Evolutionary conservation across 106 monocot species (phyloP).

Genomic region (Dendrobium officinale): DNA sequence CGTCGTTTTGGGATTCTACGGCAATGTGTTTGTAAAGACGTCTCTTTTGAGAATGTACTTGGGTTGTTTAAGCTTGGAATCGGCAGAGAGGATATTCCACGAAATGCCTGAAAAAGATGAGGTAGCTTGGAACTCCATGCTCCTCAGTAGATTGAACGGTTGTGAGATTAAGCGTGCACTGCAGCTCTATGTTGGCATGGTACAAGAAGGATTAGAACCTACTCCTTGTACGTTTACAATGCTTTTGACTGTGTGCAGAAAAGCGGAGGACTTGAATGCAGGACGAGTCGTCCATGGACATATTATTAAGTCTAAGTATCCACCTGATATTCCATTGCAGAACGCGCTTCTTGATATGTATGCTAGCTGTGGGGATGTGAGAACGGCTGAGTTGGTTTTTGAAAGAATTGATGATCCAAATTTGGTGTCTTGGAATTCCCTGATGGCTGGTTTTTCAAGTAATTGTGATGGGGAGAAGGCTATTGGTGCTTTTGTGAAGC

Average conservation of each 20-base stretch:
- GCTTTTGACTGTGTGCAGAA: slow-evolving; percentile 43
- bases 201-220: slow-evolving; percentile 18
- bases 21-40: slow-evolving; percentile 46
- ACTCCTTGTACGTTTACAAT: slow-evolving; percentile 37
- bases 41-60: slow-evolving; percentile 65
- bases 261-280: slow-evolving; percentile 12
- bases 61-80: slow-evolving; percentile 14
- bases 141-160: slow-evolving; percentile 31
- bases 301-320: slow-evolving; percentile 24
- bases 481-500: slow-evolving; percentile 24
- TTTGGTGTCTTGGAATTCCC: slow-evolving; percentile 54
- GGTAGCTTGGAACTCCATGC: slow-evolving; percentile 69
- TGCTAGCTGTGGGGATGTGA: slow-evolving; percentile 35
- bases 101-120: slow-evolving; percentile 53
- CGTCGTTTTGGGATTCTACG: slow-evolving; percentile 26
- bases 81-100: slow-evolving; percentile 36
- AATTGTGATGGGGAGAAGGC: slow-evolving; percentile 24
- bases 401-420: slow-evolving; percentile 27
- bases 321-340: slow-evolving; percentile 29
- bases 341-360: slow-evolving; percentile 60
- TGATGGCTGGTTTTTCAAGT: slow-evolving; percentile 35
- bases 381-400: slow-evolving; percentile 24
- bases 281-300: slow-evolving; percentile 40
- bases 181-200: slow-evolving; percentile 20
- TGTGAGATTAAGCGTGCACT: slow-evolving; percentile 16